phyloP scores from a whole-genome alignment of 2,329 filamentous ascomycete species.

The Neonectria ditissima region DNA sequence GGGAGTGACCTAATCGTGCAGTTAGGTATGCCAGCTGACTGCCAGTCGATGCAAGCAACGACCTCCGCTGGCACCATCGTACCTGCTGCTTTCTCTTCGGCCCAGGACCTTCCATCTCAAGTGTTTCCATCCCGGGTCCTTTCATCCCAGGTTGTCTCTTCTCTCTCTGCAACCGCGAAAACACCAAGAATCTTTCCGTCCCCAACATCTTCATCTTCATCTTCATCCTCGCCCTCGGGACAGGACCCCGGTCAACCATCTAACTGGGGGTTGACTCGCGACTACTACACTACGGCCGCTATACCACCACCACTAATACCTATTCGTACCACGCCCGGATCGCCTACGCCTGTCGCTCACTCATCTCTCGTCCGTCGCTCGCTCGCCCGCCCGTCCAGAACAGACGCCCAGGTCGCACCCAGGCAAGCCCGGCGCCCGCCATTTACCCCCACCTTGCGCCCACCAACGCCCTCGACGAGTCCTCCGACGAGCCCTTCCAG shows the following conservation, averaged over 20 bases:
- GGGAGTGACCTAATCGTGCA: constrained; percentile 26
- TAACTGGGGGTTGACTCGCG: constrained; percentile 24
- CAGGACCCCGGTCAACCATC: constrained; percentile 23
- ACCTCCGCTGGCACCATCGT: constrained; percentile 14
- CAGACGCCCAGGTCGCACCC: constrained; percentile 7
- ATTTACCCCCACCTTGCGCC: constrained; percentile 35
- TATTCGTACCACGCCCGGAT: constrained; percentile 10
- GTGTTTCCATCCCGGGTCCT: neutral
- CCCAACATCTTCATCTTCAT: neutral
- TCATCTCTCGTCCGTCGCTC: constrained; percentile 29
- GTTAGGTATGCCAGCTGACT: constrained; percentile 33
- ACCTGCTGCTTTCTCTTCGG: constrained; percentile 15
- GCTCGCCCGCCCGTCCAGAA: constrained; percentile 16
- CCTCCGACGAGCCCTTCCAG: constrained; percentile 16
- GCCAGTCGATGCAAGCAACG: constrained; percentile 38
- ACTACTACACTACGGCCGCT: constrained; percentile 16
- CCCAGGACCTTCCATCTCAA: constrained; percentile 8
- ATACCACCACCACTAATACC: constrained; percentile 27
- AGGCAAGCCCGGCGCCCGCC: constrained; percentile 35
- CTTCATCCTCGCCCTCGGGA: constrained; percentile 7
- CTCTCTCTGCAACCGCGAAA: neutral
- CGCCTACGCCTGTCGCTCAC: constrained; percentile 31
- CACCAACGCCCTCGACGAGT: constrained; percentile 39
- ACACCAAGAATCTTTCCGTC: constrained; percentile 8
- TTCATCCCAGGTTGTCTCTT: neutral